phyloP scores from a whole-genome alignment of 257 asterid species.

The Capsicum baccatum region DNA sequence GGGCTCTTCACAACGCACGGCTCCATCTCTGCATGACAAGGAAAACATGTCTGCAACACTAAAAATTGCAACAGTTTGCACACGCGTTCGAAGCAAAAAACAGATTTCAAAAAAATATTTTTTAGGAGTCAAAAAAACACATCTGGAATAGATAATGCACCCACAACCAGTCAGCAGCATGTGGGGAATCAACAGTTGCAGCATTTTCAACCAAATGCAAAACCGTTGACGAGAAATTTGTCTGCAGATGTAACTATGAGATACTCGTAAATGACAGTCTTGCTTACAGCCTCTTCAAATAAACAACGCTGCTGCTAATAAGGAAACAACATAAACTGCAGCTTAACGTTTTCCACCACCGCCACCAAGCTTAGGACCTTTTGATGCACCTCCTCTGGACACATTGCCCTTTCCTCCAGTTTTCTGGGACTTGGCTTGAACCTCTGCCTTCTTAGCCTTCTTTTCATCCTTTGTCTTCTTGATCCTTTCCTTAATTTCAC shows the following conservation, averaged over 20 bases:
- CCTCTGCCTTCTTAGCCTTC: slow-evolving; percentile 87
- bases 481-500: slow-evolving; percentile 90
- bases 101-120: not conserved
- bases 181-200: not conserved
- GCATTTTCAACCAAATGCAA: slow-evolving; percentile 16
- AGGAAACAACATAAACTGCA: not conserved
- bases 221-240: not conserved
- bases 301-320: not conserved
- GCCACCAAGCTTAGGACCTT: slow-evolving; percentile 89
- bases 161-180: not conserved
- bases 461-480: slow-evolving; percentile 90
- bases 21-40: not conserved
- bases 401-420: slow-evolving; percentile 49
- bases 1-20: too few species aligned
- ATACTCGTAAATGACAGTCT: slow-evolving; percentile 24
- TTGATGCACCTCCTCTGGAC: slow-evolving; percentile 57
- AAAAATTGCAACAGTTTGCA: not conserved
- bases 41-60: not conserved
- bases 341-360: slow-evolving; percentile 85
- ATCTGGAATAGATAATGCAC: not conserved
- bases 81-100: not conserved
- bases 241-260: slow-evolving; percentile 22
- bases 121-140: not conserved
- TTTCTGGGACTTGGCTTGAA: slow-evolving; percentile 66
- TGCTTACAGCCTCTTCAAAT: slow-evolving; percentile 1